phyloP scores from a whole-genome alignment of 140 eudicot genomes.

The Oenanthe javanica region DNA sequence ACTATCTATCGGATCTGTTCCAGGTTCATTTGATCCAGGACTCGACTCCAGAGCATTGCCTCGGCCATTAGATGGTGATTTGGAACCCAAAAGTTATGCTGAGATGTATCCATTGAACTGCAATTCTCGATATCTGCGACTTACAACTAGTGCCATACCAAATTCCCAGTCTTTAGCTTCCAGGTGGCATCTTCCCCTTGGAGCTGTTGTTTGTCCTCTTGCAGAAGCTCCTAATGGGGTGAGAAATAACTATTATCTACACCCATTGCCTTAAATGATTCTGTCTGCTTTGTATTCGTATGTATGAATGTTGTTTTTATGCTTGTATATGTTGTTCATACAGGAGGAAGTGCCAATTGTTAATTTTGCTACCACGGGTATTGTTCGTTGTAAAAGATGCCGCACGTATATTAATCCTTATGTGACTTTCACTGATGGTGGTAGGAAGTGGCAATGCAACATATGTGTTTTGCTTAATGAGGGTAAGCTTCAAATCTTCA shows the following conservation, averaged over 20 bases:
- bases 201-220: constrained; percentile 98
- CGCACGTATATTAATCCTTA: constrained; percentile 97
- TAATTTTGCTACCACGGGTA: constrained; percentile 86
- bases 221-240: constrained; percentile 94
- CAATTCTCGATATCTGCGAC: constrained; percentile 63
- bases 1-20: constrained; percentile 64
- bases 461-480: constrained; percentile 90
- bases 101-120: constrained; percentile 80
- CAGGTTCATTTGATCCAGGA: constrained; percentile 87
- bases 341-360: constrained; percentile 98
- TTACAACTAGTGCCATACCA: constrained; percentile 79
- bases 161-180: constrained; percentile 91
- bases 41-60: constrained; percentile 69
- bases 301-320: constrained; percentile 3
- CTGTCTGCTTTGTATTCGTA: not conserved
- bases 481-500: constrained; percentile 43
- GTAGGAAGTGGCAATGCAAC: constrained; percentile 99
- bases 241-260: constrained; percentile 22
- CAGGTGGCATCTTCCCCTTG: constrained; percentile 97
- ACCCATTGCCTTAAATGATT: not conserved
- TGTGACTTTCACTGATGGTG: constrained; percentile 85
- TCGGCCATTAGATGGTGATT: constrained; percentile 84
- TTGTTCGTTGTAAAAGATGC: constrained; percentile 92
- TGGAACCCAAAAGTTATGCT: constrained; percentile 58
- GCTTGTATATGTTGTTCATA: constrained; percentile 15